Evolutionary conservation across 768 basidiomycete species (phyloP).

Genomic region (Naematelia encephala): DNA sequence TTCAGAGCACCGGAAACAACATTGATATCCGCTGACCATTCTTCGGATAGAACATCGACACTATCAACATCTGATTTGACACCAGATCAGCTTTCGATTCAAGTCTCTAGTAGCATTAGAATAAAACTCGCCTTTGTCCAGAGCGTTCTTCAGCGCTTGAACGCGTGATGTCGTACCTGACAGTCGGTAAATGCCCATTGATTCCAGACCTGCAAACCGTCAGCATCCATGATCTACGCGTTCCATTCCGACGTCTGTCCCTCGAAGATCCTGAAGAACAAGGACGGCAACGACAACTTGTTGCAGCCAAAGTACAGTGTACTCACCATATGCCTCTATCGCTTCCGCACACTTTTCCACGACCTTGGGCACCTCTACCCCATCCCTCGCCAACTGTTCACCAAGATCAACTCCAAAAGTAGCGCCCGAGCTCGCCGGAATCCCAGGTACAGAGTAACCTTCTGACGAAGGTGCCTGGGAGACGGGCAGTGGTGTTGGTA

Average conservation of each 20-base stretch:
- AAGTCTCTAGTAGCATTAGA: no score
- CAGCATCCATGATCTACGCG: constrained; percentile 1
- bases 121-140: constrained; percentile 72
- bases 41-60: constrained; percentile 79
- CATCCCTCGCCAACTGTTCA: constrained; percentile 90
- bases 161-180: constrained; percentile 89
- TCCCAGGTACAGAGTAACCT: constrained; percentile 29
- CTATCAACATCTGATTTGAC: constrained; percentile 66
- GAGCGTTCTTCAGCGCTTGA: constrained; percentile 68
- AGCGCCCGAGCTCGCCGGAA: constrained; percentile 52
- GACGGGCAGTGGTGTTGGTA: constrained; percentile 9
- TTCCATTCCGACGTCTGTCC: no score
- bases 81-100: background rate
- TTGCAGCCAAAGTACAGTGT: background rate
- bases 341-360: constrained; percentile 84
- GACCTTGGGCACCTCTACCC: constrained; percentile 80
- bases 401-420: constrained; percentile 90
- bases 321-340: constrained; percentile 79
- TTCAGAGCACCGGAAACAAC: constrained; percentile 92
- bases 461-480: constrained; percentile 17
- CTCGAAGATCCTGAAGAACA: no score
- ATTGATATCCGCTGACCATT: constrained; percentile 93
- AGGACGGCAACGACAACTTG: background rate
- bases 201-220: constrained; percentile 54
- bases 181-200: constrained; percentile 88